A percentile compares a stretch with the other conserved stretches of the same genome.
These are phyloP conservation scores for Trichoderma brevicompactum DNA, from an alignment of 2,329 filamentous ascomycete genomes.

Conservation along the genomic window DNA sequence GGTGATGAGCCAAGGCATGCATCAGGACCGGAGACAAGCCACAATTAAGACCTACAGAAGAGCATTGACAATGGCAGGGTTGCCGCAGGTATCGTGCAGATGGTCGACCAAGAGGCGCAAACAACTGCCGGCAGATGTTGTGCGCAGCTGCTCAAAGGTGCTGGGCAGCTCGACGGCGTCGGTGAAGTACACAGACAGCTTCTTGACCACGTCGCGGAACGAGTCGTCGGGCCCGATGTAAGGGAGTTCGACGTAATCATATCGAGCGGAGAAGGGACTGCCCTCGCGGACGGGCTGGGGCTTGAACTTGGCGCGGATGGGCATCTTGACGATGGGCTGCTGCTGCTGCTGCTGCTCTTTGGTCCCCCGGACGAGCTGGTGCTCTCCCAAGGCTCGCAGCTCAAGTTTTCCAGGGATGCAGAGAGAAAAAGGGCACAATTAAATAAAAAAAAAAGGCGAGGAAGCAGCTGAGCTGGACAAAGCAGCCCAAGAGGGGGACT, in stretches of 20 bases:
- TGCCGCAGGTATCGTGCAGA: conserved; percentile 64
- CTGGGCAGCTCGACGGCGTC: conserved; percentile 66
- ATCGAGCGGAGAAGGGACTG: conserved; percentile 43
- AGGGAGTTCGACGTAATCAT: conserved; percentile 51
- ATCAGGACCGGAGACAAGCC: not conserved
- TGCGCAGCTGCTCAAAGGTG: conserved; percentile 75
- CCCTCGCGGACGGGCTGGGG: conserved; percentile 41
- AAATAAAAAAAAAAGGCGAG: too few species aligned
- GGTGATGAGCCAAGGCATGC: conserved; percentile 23
- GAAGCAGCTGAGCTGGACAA: not conserved
- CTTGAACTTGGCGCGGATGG: conserved; percentile 45
- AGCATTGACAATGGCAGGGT: conserved; percentile 72
- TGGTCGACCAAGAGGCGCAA: conserved; percentile 65
- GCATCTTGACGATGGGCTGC: conserved; percentile 37
- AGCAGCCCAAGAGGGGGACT: not conserved
- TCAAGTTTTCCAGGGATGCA: not conserved
- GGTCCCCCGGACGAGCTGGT: too few species aligned
- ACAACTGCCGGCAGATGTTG: conserved; percentile 64
- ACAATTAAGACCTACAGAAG: conserved; percentile 61
- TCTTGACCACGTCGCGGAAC: conserved; percentile 68
- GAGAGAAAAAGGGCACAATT: not conserved
- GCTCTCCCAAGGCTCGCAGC: too few species aligned
- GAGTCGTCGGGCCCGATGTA: conserved; percentile 61
- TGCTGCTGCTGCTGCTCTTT: too few species aligned
- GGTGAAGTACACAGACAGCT: conserved; percentile 68